Evolutionary conservation across 352 stramenopile species (phyloP).

Genomic region (Phytophthora sp.): DNA sequence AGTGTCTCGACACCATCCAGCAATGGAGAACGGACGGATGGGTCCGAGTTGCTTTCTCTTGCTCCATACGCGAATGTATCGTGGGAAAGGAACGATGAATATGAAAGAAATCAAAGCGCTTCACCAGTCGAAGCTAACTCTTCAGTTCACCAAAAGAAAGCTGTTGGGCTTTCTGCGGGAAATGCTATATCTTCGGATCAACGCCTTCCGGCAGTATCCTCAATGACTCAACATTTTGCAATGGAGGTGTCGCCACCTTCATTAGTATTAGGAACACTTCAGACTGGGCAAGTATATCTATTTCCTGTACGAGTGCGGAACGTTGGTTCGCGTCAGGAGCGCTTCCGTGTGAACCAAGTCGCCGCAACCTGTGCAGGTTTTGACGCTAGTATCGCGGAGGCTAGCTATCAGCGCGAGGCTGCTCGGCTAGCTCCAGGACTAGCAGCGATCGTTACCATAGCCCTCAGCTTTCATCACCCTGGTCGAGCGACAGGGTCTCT

Average conservation of each 20-base stretch:
- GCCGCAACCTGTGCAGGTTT: constrained; percentile 43
- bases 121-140: neutral
- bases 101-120: neutral
- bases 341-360: constrained; percentile 67
- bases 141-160: constrained; percentile 11
- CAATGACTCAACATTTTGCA: constrained; percentile 39
- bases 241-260: constrained; percentile 64
- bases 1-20: constrained; percentile 7
- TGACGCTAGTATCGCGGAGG: constrained; percentile 51
- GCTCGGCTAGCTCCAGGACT: constrained; percentile 63
- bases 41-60: constrained; percentile 35
- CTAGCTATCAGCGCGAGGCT: constrained; percentile 62
- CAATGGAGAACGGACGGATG: constrained; percentile 11
- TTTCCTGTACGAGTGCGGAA: constrained; percentile 75
- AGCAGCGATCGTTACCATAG: constrained; percentile 63
- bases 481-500: constrained; percentile 52
- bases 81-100: constrained; percentile 25
- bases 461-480: constrained; percentile 62
- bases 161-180: neutral
- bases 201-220: constrained; percentile 15
- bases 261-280: constrained; percentile 45
- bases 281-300: constrained; percentile 61
- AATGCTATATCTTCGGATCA: constrained; percentile 26
- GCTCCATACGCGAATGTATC: constrained; percentile 29
- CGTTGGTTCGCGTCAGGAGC: constrained; percentile 66